phyloP scores from a whole-genome alignment of 2,329 filamentous ascomycete genomes.

The Dichotomopilus funicola region DNA sequence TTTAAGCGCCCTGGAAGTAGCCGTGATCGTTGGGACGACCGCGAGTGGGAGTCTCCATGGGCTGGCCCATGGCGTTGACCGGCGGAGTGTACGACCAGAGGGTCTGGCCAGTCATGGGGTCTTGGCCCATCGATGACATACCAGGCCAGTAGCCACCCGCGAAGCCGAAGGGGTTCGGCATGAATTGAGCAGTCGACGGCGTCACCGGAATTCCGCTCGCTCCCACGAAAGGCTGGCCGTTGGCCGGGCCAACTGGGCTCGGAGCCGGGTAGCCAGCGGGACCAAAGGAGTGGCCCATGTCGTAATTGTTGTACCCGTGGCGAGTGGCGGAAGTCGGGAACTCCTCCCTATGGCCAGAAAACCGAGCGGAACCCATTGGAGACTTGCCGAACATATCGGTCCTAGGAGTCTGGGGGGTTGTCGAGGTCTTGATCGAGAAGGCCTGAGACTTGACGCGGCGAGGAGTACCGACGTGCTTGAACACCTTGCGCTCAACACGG shows the following conservation, averaged over 20 bases:
- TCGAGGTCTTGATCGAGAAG: background rate
- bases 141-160: constrained; percentile 11
- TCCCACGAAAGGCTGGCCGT: background rate
- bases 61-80: background rate
- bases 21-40: background rate
- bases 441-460: constrained; percentile 14
- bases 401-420: constrained; percentile 11
- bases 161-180: constrained; percentile 3
- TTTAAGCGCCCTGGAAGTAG: background rate
- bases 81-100: constrained; percentile 10
- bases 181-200: background rate
- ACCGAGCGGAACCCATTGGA: background rate
- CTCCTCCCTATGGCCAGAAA: background rate
- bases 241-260: background rate
- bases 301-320: background rate
- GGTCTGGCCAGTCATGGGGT: constrained; percentile 9
- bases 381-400: background rate
- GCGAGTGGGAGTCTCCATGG: constrained; percentile 4
- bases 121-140: constrained; percentile 6
- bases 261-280: background rate
- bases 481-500: constrained; percentile 18
- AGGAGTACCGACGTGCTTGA: constrained; percentile 6
- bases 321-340: background rate
- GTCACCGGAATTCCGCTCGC: constrained; percentile 10
- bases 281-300: background rate